Base-by-base conservation (phyloP, 148 eudicot genomes). In the Silene uniflora region DNA sequence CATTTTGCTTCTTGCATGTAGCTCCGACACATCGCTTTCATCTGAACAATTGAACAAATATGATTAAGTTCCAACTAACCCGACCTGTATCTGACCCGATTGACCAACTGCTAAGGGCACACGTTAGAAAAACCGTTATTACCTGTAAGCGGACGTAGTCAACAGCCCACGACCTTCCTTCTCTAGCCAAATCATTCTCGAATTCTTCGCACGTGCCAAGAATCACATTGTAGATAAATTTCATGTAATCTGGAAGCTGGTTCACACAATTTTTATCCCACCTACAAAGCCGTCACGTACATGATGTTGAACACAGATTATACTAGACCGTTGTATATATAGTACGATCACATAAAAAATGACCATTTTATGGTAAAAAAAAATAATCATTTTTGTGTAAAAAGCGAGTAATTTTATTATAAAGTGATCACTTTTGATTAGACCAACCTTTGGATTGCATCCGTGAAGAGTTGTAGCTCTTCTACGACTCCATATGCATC, bases 191-290 rank as follows among this genome's bases (percentile, higher is more conserved):
- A 6, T 82, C 83, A 7, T 79, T 56, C 17, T 74, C 79, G 23
- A 77, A 67, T 25, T 88, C 84, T 7, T 81, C 81, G 58, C 56
- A 35, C 2, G 80, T 46, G 61, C 70, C 69, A 18, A 85, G 44
- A 23, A 85, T 46, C 10, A 44, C 39, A 46, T 59, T 16, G 54
- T 83, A 85, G 21, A 69, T 0, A 3, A 65, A 25, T 62, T 85
- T 69, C 82, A 83, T 79, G 72, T 73, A 81, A 49, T 85, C 81
- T 2, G 88, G 90, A 42, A 87, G 86, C 18, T 58, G 58, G 42
- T 76, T 73, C 6, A 75, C 54, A 42, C 70, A 72, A 17, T 78
- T 77, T 18, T 25, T 67, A 55, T 81, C 81, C 88, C 88, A 87
- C 83, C 90, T 87, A 5, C 18, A 1, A 13, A 0, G 10, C 10